phyloP scores from a whole-genome alignment of 2,329 filamentous ascomycete genomes.

The Aspergillus pseudoterreus region DNA sequence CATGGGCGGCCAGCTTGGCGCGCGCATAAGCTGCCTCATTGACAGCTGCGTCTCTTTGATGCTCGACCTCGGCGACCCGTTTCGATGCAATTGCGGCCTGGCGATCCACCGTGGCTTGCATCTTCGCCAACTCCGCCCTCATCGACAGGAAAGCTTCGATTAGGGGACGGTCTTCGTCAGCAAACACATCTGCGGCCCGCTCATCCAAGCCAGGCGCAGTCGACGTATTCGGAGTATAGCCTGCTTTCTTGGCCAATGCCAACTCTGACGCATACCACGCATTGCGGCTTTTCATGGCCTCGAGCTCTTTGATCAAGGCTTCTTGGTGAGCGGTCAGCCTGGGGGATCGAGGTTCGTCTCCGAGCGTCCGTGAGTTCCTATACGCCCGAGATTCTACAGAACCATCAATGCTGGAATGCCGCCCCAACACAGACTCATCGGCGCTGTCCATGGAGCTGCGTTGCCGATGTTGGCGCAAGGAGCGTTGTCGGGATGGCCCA shows the following conservation, averaged over 20 bases:
- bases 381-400: slow-evolving; percentile 35
- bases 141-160: slow-evolving; percentile 91
- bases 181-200: slow-evolving; percentile 72
- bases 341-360: slow-evolving; percentile 44
- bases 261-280: slow-evolving; percentile 97
- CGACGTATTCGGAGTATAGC: slow-evolving; percentile 71
- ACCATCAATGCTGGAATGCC: slow-evolving; percentile 37
- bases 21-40: slow-evolving; percentile 94
- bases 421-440: slow-evolving; percentile 53
- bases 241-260: slow-evolving; percentile 83
- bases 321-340: slow-evolving; percentile 48
- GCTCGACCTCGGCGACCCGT: slow-evolving; percentile 89
- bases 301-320: slow-evolving; percentile 79
- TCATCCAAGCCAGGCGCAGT: slow-evolving; percentile 72
- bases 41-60: slow-evolving; percentile 89
- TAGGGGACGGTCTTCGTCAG: slow-evolving; percentile 86
- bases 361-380: slow-evolving; percentile 39
- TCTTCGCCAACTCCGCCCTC: slow-evolving; percentile 81
- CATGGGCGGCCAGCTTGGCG: slow-evolving; percentile 81
- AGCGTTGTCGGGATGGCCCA: slow-evolving; percentile 44
- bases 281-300: slow-evolving; percentile 78
- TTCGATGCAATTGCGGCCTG: slow-evolving; percentile 82
- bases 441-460: slow-evolving; percentile 68
- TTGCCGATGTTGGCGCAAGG: slow-evolving; percentile 56
- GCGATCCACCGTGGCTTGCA: slow-evolving; percentile 84